phyloP scores from a whole-genome alignment of 2,329 filamentous ascomycete genomes.

The Nemania diffusa region DNA sequence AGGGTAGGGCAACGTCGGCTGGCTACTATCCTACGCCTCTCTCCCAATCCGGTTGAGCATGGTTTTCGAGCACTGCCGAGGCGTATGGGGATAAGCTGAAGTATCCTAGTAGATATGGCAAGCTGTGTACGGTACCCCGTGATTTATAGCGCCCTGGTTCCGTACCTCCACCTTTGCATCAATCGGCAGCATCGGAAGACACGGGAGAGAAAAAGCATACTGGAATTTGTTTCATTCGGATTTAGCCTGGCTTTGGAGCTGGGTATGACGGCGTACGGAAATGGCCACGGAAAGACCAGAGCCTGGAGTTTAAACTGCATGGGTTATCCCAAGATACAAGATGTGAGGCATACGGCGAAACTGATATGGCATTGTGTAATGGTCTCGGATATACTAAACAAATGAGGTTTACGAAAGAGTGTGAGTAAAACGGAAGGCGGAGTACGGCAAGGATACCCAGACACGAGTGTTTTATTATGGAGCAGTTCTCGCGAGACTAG shows the following conservation, averaged over 20 bases:
- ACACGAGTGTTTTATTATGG: conserved; percentile 43
- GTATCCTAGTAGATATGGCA: conserved; percentile 25
- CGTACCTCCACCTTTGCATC: conserved; percentile 40
- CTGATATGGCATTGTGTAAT: conserved; percentile 38
- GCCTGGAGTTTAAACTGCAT: conserved; percentile 39
- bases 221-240: conserved; percentile 39
- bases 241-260: conserved; percentile 32
- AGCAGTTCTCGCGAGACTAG: conserved; percentile 38
- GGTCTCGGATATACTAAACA: conserved; percentile 47
- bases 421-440: conserved; percentile 37
- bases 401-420: conserved; percentile 39
- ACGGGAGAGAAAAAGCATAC: conserved; percentile 47
- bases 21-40: conserved; percentile 67
- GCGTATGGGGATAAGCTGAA: conserved; percentile 14
- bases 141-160: conserved; percentile 32
- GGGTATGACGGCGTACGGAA: conserved; percentile 44
- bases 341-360: conserved; percentile 44
- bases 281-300: conserved; percentile 36
- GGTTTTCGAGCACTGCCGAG: conserved; percentile 7
- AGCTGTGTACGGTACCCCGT: conserved; percentile 31
- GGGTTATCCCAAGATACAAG: conserved; percentile 32
- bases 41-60: conserved; percentile 55
- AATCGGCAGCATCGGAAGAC: conserved; percentile 37
- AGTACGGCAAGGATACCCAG: conserved; percentile 48
- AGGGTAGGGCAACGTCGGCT: conserved; percentile 62